phyloP scores from a whole-genome alignment of 176 grass and related monocot genomes.

The Echinochloa phyllopogon region DNA sequence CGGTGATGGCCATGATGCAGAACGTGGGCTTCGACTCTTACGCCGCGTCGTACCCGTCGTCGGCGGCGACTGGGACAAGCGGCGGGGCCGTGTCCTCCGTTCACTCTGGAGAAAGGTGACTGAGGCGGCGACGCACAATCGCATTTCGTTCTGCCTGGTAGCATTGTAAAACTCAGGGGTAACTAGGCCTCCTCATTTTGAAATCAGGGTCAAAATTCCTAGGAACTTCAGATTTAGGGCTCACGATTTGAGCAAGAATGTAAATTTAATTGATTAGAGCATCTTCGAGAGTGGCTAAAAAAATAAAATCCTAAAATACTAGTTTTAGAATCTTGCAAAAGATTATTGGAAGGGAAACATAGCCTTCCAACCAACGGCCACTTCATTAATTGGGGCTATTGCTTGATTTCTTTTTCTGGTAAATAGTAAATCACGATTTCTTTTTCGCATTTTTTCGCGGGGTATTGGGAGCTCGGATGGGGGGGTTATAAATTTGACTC shows the following conservation, averaged over 20 bases:
- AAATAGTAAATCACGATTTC: too few relatives aligned
- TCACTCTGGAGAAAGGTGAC: conserved; percentile 31
- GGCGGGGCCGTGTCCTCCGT: conserved; percentile 6
- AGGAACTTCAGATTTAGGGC: not conserved
- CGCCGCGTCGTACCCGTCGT: conserved; percentile 27
- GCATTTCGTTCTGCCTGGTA: not conserved
- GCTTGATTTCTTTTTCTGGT: too few relatives aligned
- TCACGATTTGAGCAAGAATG: not conserved
- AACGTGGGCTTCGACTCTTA: conserved; percentile 47
- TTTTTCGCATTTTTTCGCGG: too few relatives aligned
- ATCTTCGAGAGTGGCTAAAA: too few relatives aligned
- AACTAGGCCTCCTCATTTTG: not conserved
- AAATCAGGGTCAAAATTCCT: not conserved
- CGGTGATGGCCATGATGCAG: conserved; percentile 37
- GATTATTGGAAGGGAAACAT: too few relatives aligned
- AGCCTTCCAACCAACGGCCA: too few relatives aligned
- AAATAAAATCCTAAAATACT: too few relatives aligned
- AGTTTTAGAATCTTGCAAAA: too few relatives aligned
- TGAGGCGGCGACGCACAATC: not conserved
- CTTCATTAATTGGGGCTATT: too few relatives aligned
- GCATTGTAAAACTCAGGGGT: not conserved
- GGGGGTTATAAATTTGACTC: too few relatives aligned
- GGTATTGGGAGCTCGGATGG: too few relatives aligned
- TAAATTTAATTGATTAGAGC: not conserved
- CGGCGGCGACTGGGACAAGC: not conserved